phyloP scores from a whole-genome alignment of 805 yeast species.

The Yarrowia porcina region DNA sequence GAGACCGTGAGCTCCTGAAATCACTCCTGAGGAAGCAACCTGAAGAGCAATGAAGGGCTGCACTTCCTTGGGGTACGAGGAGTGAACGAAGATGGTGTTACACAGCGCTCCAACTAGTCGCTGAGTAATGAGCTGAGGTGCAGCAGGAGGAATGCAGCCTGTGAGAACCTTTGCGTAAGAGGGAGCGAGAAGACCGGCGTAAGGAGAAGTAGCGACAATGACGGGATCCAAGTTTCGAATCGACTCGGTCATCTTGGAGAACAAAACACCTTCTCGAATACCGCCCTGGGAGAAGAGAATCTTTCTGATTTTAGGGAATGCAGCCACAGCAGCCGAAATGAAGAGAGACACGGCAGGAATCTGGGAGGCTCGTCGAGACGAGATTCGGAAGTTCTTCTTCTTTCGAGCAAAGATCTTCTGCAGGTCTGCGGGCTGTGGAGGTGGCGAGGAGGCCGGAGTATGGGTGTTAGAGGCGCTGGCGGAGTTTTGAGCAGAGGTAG shows the following conservation, averaged over 20 bases:
- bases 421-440: conserved; percentile 23
- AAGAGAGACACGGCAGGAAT: conserved; percentile 67
- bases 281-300: conserved; percentile 75
- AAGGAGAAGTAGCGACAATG: conserved; percentile 64
- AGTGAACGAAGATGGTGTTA: conserved; percentile 71
- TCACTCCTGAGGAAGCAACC: conserved; percentile 69
- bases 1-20: conserved; percentile 72
- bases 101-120: conserved; percentile 69
- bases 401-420: conserved; percentile 27
- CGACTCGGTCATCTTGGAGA: conserved; percentile 55
- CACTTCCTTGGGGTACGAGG: conserved; percentile 70
- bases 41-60: conserved; percentile 73
- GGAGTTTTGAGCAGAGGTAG: conserved; percentile 17
- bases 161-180: conserved; percentile 53
- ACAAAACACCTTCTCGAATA: conserved; percentile 71
- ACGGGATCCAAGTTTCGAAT: conserved; percentile 67
- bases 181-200: conserved; percentile 62
- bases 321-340: conserved; percentile 59
- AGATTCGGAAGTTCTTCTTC: conserved; percentile 57
- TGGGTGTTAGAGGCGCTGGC: conserved; percentile 37
- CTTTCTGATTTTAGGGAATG: conserved; percentile 57
- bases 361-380: conserved; percentile 62
- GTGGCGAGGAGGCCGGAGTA: conserved; percentile 27
- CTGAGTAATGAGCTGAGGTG: conserved; percentile 55
- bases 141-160: conserved; percentile 55